phyloP scores from a whole-genome alignment of 306 rosid genomes.

The Cucurbita argyrosperma region DNA sequence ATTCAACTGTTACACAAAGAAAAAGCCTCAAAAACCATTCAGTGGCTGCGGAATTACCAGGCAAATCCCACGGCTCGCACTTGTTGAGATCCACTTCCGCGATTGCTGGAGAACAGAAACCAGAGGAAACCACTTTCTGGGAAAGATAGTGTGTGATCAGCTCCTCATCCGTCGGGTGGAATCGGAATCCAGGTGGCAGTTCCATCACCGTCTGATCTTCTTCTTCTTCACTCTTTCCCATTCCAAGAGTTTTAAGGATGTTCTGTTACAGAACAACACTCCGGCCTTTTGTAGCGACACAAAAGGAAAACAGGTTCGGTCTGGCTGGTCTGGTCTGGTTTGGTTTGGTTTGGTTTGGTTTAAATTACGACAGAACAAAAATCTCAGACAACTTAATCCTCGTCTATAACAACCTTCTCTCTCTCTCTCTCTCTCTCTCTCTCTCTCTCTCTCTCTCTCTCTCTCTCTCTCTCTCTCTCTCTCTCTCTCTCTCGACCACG shows the following conservation, averaged over 20 bases:
- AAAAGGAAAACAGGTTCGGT: too few species aligned
- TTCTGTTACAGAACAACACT: too few species aligned
- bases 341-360: too few species aligned
- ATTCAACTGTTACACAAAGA: too few species aligned
- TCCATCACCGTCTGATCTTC: constrained; percentile 17
- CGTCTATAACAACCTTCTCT: too few species aligned
- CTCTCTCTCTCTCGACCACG: too few species aligned
- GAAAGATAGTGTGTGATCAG: constrained; percentile 60
- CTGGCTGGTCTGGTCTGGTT: too few species aligned
- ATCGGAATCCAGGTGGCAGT: constrained; percentile 83
- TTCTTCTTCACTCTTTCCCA: neutral
- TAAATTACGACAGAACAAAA: too few species aligned
- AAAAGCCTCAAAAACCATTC: neutral
- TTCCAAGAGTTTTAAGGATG: neutral
- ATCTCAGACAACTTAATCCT: too few species aligned
- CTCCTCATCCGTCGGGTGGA: constrained; percentile 86
- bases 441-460: too few species aligned
- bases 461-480: too few species aligned
- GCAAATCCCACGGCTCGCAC: constrained; percentile 95
- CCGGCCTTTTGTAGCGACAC: neutral
- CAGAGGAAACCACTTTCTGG: constrained; percentile 40
- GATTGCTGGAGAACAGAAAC: constrained; percentile 45
- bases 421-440: too few species aligned
- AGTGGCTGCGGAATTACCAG: constrained; percentile 20
- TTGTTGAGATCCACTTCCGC: constrained; percentile 74